These are phyloP conservation scores for Hyphodiscus hymeniophilus DNA, from an alignment of 495 filamentous ascomycete genomes.

Conservation along the genomic window DNA sequence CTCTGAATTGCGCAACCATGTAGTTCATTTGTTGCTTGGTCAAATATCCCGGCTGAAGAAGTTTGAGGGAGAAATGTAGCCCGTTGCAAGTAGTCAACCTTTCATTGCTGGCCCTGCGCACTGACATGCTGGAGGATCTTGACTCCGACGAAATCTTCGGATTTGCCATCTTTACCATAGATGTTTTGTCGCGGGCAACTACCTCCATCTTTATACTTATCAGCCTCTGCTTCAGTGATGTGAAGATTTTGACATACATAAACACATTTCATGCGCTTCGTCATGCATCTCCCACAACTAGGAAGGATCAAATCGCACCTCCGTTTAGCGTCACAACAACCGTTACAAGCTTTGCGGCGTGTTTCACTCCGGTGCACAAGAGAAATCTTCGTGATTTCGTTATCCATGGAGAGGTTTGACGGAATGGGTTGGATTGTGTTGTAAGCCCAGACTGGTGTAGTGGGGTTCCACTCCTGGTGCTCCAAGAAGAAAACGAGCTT, in stretches of 20 bases:
- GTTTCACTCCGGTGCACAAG: slow-evolving; percentile 2
- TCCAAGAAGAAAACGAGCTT: no score
- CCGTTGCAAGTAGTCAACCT: background rate
- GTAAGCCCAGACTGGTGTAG: no score
- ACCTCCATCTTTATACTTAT: background rate
- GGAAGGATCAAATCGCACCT: slow-evolving; percentile 14
- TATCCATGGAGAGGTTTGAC: no score
- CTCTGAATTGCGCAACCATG: background rate
- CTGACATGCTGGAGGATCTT: no score
- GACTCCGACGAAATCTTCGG: no score
- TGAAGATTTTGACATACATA: slow-evolving; percentile 5
- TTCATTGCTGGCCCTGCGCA: background rate
- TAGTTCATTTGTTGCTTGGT: background rate
- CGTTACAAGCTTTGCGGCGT: slow-evolving; percentile 10
- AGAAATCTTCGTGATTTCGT: no score
- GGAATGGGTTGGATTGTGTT: no score
- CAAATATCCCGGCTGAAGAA: background rate
- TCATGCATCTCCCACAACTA: slow-evolving; percentile 3
- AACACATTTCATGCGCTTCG: slow-evolving; percentile 5
- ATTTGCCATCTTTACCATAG: no score
- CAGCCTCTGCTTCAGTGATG: background rate
- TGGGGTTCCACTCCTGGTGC: no score
- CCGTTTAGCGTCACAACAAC: slow-evolving; percentile 13
- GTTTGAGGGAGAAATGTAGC: background rate
- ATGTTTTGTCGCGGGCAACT: no score